Evolutionary conservation across 306 rosid species (phyloP).

Genomic region (Malus sylvestris): DNA sequence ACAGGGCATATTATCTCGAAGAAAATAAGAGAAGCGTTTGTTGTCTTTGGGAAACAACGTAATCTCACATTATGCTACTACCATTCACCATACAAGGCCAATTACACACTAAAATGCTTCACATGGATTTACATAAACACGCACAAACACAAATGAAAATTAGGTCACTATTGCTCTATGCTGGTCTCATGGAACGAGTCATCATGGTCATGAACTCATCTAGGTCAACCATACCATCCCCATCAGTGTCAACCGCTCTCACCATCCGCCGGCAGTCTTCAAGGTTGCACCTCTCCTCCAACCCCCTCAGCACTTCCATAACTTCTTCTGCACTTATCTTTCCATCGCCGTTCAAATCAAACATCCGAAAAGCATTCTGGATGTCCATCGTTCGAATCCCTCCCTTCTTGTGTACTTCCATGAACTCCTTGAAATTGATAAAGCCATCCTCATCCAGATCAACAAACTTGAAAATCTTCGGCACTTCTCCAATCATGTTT

Average conservation of each 20-base stretch:
- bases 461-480: conserved; percentile 51
- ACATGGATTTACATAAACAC: not conserved
- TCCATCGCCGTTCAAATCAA: conserved; percentile 71
- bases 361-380: conserved; percentile 49
- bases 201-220: conserved; percentile 80
- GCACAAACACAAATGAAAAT: not conserved
- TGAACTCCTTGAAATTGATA: conserved; percentile 60
- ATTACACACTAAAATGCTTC: not conserved
- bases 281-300: conserved; percentile 68
- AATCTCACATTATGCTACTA: not conserved
- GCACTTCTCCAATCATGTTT: conserved; percentile 43
- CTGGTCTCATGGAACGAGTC: conserved; percentile 36
- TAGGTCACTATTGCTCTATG: not conserved
- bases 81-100: not conserved
- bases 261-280: conserved; percentile 72
- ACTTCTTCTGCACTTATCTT: conserved; percentile 84
- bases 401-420: conserved; percentile 64
- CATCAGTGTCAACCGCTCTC: conserved; percentile 64
- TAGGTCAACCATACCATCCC: conserved; percentile 79
- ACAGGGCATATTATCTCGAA: not conserved
- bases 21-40: not conserved
- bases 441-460: conserved; percentile 84
- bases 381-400: conserved; percentile 53
- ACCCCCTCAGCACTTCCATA: conserved; percentile 42
- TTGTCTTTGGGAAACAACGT: not conserved